Evolutionary conservation across 805 yeast genomes (phyloP).

Genomic region (Candida verbasci): DNA sequence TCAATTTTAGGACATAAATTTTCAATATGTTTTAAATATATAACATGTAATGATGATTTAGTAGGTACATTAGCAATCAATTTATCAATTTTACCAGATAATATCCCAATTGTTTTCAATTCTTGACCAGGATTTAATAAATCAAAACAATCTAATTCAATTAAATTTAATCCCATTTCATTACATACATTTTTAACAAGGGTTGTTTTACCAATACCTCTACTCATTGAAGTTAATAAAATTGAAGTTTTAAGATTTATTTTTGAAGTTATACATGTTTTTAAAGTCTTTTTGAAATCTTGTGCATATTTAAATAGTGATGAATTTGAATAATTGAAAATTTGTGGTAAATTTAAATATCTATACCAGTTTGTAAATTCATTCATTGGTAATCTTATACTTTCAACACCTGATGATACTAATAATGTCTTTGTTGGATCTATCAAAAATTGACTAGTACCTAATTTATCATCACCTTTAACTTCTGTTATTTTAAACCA

Average conservation of each 20-base stretch:
- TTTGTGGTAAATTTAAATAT: constrained; percentile 42
- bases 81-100: constrained; percentile 74
- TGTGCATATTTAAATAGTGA: constrained; percentile 41
- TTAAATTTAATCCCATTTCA: constrained; percentile 60
- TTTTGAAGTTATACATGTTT: constrained; percentile 43
- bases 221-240: constrained; percentile 59
- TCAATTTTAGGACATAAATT: constrained; percentile 64
- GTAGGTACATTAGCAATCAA: constrained; percentile 31
- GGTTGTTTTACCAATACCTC: constrained; percentile 78
- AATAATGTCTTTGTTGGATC: constrained; percentile 68
- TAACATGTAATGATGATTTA: constrained; percentile 32
- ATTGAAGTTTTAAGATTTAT: constrained; percentile 55
- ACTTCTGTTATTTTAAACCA: constrained; percentile 76
- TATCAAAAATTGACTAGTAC: constrained; percentile 46
- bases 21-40: constrained; percentile 72
- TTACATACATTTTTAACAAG: constrained; percentile 51
- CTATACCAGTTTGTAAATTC: constrained; percentile 39
- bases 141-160: constrained; percentile 68
- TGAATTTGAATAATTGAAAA: constrained; percentile 29
- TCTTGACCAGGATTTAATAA: constrained; percentile 67
- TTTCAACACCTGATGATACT: constrained; percentile 60
- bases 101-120: constrained; percentile 69
- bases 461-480: constrained; percentile 23
- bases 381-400: constrained; percentile 32
- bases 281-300: constrained; percentile 49